phyloP scores from a whole-genome alignment of 140 eudicot species.

The Flaveria floridana region DNA sequence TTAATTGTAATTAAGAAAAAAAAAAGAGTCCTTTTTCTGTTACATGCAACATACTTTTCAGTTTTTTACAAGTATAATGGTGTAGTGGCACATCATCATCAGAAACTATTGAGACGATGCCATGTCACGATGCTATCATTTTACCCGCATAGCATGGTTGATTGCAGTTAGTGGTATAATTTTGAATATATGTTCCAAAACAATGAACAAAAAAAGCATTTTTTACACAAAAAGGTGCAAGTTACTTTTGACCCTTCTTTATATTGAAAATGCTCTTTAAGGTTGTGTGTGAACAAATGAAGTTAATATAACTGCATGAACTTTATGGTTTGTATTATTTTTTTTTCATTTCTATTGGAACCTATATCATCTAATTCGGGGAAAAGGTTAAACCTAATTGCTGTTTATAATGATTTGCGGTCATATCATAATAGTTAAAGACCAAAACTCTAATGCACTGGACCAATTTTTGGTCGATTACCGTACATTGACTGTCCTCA shows the following conservation, averaged over 20 bases:
- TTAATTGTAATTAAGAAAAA: not conserved
- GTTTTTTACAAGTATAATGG: not conserved
- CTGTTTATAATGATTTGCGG: not conserved
- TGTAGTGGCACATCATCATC: not conserved
- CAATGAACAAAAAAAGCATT: not conserved
- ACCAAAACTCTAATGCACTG: not conserved
- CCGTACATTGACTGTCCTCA: too few relatives aligned
- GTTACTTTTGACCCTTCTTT: slow-evolving; percentile 2
- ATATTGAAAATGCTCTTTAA: slow-evolving; percentile 6
- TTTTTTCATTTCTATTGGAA: not conserved
- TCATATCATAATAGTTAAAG: not conserved
- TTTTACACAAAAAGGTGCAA: not conserved
- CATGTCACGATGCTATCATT: not conserved
- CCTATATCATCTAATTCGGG: not conserved
- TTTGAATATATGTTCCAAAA: not conserved
- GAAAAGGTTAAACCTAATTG: not conserved
- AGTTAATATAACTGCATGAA: not conserved
- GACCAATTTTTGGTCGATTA: too few relatives aligned
- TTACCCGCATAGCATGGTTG: not conserved
- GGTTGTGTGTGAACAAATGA: not conserved
- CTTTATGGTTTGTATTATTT: not conserved
- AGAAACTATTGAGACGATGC: not conserved
- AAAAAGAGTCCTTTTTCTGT: not conserved
- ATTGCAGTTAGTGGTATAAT: not conserved
- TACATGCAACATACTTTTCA: not conserved